A percentile compares a stretch with the other conserved stretches of the same genome.
phyloP scores from a whole-genome alignment of 1,284 basidiomycete species.

The Cutaneotrichosporon sp. region DNA sequence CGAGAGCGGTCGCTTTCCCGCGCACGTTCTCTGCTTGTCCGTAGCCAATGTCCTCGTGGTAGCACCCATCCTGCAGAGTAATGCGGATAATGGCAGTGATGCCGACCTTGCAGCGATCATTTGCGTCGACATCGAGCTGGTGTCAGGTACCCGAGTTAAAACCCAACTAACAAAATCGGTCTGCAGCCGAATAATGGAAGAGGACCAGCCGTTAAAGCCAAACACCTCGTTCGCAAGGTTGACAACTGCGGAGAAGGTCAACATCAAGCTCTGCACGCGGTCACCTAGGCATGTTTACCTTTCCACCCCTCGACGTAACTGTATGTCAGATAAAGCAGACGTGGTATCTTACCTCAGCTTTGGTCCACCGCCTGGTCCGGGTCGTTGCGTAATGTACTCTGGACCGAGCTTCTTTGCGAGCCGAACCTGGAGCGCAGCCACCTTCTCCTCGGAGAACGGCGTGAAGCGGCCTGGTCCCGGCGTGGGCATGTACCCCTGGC shows the following conservation, averaged over 20 bases:
- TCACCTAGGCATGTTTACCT: slow-evolving; percentile 29
- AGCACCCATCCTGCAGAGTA: slow-evolving; percentile 79
- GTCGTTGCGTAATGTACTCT: slow-evolving; percentile 83
- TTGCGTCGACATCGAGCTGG: slow-evolving; percentile 60
- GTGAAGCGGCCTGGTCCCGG: slow-evolving; percentile 20
- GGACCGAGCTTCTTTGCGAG: slow-evolving; percentile 85
- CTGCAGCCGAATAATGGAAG: slow-evolving; percentile 69
- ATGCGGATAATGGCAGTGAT: slow-evolving; percentile 81
- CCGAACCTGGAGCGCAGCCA: slow-evolving; percentile 72
- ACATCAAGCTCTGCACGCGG: too few species aligned
- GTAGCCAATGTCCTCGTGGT: slow-evolving; percentile 90
- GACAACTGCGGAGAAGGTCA: slow-evolving; percentile 59
- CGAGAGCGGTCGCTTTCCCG: slow-evolving; percentile 77
- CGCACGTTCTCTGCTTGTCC: slow-evolving; percentile 79
- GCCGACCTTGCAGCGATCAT: slow-evolving; percentile 65
- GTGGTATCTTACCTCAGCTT: slow-evolving; percentile 57
- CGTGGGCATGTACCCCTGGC: neutral
- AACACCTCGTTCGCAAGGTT: slow-evolving; percentile 97
- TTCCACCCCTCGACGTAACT: slow-evolving; percentile 98
- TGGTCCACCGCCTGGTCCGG: slow-evolving; percentile 72
- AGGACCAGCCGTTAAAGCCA: slow-evolving; percentile 97
- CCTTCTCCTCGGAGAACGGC: slow-evolving; percentile 54
- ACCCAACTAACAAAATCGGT: slow-evolving; percentile 55
- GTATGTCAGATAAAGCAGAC: neutral
- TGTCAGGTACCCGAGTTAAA: slow-evolving; percentile 5